Evolutionary conservation across 495 filamentous ascomycete species (phyloP).

Genomic region (Immersiella caudata): DNA sequence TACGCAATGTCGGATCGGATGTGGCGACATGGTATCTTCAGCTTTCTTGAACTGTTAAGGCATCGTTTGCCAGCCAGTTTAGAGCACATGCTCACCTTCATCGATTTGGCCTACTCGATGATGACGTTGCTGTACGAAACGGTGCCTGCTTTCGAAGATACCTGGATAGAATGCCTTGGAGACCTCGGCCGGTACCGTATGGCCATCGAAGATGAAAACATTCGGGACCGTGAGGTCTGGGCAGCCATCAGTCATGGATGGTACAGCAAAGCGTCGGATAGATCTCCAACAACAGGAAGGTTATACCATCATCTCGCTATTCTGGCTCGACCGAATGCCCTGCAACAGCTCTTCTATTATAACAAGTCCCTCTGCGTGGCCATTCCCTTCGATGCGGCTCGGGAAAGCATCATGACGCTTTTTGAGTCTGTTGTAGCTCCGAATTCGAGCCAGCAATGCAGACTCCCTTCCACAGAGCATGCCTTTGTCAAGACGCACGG

Average conservation of each 20-base stretch:
- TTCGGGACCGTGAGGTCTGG: no score
- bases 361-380: slow-evolving; percentile 50
- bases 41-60: no score
- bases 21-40: no score
- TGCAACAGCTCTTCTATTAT: slow-evolving; percentile 78
- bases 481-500: background rate
- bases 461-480: slow-evolving; percentile 2
- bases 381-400: slow-evolving; percentile 60
- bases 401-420: slow-evolving; percentile 70
- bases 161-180: no score
- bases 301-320: slow-evolving; percentile 86
- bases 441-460: slow-evolving; percentile 5
- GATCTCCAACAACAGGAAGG: slow-evolving; percentile 30
- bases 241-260: background rate
- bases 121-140: no score
- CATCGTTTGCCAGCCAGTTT: no score
- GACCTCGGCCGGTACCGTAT: no score
- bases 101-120: no score
- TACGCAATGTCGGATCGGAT: no score
- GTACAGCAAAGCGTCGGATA: slow-evolving; percentile 12
- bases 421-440: slow-evolving; percentile 72
- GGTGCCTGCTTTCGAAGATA: no score
- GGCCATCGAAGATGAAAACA: no score
- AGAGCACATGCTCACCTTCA: no score
- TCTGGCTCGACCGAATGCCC: slow-evolving; percentile 70